These are phyloP conservation scores for Begonia fuchsioides DNA, from an alignment of 306 rosid genomes.

Conservation along the genomic window DNA sequence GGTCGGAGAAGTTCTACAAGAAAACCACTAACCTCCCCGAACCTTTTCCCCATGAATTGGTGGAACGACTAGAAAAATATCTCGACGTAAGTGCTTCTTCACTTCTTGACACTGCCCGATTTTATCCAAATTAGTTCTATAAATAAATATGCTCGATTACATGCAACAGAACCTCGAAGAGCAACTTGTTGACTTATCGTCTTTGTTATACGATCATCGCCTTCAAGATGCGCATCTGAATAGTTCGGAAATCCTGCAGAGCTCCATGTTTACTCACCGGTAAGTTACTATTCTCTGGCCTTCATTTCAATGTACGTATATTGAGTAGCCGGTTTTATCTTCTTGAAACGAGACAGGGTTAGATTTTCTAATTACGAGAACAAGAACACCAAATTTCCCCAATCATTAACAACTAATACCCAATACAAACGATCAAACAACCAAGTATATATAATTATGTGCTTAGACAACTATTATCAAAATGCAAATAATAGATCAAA, in stretches of 20 bases:
- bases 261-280: conserved; percentile 84
- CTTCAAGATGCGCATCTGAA: conserved; percentile 65
- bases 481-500: no score
- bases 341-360: no score
- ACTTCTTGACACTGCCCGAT: conserved; percentile 5
- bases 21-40: conserved; percentile 79
- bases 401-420: no score
- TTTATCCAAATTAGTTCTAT: neutral
- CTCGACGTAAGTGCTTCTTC: conserved; percentile 63
- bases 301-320: no score
- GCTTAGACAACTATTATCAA: no score
- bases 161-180: conserved; percentile 65
- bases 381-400: no score
- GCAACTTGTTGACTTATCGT: conserved; percentile 82
- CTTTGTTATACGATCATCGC: conserved; percentile 74
- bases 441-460: no score
- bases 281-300: conserved; percentile 13
- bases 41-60: conserved; percentile 92
- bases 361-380: no score
- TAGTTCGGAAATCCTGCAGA: conserved; percentile 87
- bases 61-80: conserved; percentile 86
- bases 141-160: neutral
- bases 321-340: no score
- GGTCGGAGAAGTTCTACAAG: conserved; percentile 95
- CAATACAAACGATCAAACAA: no score